Conservation (phyloP, 2,329 filamentous ascomycete species). For the Pseudovirgaria hyperparasitica region DNA sequence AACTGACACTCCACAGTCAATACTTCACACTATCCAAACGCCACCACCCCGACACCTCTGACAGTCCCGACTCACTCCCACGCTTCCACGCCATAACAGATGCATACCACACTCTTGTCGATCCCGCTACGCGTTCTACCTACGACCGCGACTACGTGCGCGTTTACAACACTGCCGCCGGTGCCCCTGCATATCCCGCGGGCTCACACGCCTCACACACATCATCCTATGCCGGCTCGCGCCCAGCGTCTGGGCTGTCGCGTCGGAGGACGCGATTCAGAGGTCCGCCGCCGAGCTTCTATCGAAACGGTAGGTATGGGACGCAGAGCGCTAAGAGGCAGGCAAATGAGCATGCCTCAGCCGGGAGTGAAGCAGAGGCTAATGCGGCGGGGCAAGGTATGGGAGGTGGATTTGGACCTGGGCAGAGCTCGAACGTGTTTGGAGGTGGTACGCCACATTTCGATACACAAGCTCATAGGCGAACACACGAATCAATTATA, state of each 20-base stretch:
- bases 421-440: slow-evolving; percentile 36
- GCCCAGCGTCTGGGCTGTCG: slow-evolving; percentile 71
- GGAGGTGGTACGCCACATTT: slow-evolving; percentile 61
- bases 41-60: slow-evolving; percentile 89
- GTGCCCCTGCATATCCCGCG: slow-evolving; percentile 42
- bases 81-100: slow-evolving; percentile 77
- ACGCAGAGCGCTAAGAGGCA: slow-evolving; percentile 46
- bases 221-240: slow-evolving; percentile 50
- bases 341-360: slow-evolving; percentile 26
- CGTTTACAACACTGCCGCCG: slow-evolving; percentile 14
- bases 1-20: slow-evolving; percentile 24
- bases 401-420: slow-evolving; percentile 46
- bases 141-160: slow-evolving; percentile 65
- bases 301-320: slow-evolving; percentile 68
- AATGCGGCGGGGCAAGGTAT: slow-evolving; percentile 15
- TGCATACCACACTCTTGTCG: slow-evolving; percentile 67
- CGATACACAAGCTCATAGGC: slow-evolving; percentile 57
- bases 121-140: slow-evolving; percentile 56
- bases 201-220: slow-evolving; percentile 39
- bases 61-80: slow-evolving; percentile 50
- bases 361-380: slow-evolving; percentile 3
- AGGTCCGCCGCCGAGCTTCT: slow-evolving; percentile 84
- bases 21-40: slow-evolving; percentile 88
- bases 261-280: slow-evolving; percentile 62
- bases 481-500: slow-evolving; percentile 68